Evolutionary conservation across 2,329 filamentous ascomycete species (phyloP).

Genomic region (Neopestalotiopsis rosae): DNA sequence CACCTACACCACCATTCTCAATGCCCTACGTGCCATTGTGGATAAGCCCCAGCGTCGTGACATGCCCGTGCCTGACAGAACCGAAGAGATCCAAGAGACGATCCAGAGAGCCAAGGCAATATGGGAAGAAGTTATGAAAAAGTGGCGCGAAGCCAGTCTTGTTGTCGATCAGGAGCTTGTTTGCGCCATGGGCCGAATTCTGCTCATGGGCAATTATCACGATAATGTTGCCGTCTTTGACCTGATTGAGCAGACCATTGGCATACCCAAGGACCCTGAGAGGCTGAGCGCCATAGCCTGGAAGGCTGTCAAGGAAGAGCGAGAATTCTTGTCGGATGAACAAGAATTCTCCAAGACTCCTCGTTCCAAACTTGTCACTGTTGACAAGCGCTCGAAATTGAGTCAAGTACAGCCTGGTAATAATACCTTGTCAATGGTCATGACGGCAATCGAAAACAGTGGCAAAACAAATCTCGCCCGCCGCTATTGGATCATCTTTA

Average conservation of each 20-base stretch:
- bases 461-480: slow-evolving; percentile 66
- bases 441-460: slow-evolving; percentile 67
- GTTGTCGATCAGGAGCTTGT: slow-evolving; percentile 80
- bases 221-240: slow-evolving; percentile 76
- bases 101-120: slow-evolving; percentile 73
- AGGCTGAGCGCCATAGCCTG: slow-evolving; percentile 27
- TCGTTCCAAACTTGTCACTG: not conserved
- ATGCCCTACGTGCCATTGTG: slow-evolving; percentile 67
- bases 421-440: slow-evolving; percentile 71
- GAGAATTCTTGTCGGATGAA: not conserved
- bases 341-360: not conserved
- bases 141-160: slow-evolving; percentile 75
- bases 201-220: slow-evolving; percentile 67
- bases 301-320: slow-evolving; percentile 10
- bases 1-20: slow-evolving; percentile 85
- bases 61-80: slow-evolving; percentile 35
- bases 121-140: slow-evolving; percentile 80
- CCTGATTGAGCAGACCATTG: slow-evolving; percentile 83
- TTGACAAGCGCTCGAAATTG: slow-evolving; percentile 26
- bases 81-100: slow-evolving; percentile 43
- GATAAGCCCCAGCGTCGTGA: slow-evolving; percentile 34
- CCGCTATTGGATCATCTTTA: slow-evolving; percentile 80
- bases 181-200: slow-evolving; percentile 77
- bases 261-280: slow-evolving; percentile 63
- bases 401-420: slow-evolving; percentile 52